These are phyloP conservation scores for Clarireedia sp. DNA, from an alignment of 2,329 filamentous ascomycete genomes.

Conservation along the genomic window DNA sequence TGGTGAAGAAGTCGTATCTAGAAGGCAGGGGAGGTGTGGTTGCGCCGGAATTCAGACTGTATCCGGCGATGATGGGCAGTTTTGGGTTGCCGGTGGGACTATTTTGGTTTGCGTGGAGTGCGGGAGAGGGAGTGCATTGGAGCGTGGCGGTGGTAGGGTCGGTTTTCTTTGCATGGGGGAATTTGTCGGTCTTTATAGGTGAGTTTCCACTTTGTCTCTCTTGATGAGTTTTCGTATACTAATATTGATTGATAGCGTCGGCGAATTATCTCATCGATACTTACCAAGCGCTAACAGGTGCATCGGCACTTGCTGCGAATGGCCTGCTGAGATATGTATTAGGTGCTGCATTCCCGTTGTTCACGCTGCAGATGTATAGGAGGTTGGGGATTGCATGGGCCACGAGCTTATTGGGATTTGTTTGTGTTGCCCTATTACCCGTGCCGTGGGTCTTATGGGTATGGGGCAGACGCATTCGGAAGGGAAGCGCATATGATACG, in stretches of 20 bases:
- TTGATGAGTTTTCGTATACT: constrained; percentile 47
- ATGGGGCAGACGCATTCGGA: constrained; percentile 31
- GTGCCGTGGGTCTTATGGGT: constrained; percentile 47
- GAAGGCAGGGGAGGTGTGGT: constrained; percentile 20
- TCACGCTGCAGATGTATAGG: constrained; percentile 45
- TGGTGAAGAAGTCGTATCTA: constrained; percentile 1
- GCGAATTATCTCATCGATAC: constrained; percentile 45
- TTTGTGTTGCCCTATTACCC: constrained; percentile 40
- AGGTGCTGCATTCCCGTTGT: constrained; percentile 51
- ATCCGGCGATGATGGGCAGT: constrained; percentile 52
- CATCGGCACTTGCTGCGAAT: constrained; percentile 53
- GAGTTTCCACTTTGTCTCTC: constrained; percentile 34
- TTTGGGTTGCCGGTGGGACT: constrained; percentile 42
- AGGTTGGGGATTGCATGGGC: constrained; percentile 33
- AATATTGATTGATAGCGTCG: constrained; percentile 39
- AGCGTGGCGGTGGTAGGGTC: constrained; percentile 43
- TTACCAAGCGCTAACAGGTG: constrained; percentile 46
- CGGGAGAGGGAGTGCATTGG: constrained; percentile 45
- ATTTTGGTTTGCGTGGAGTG: constrained; percentile 56
- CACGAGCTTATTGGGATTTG: constrained; percentile 32
- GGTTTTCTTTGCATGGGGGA: constrained; percentile 51
- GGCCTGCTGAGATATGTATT: constrained; percentile 48
- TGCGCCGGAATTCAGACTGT: constrained; percentile 47
- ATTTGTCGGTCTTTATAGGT: constrained; percentile 49
- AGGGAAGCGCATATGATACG: constrained; percentile 9